Evolutionary conservation across 2,329 filamentous ascomycete species (phyloP), one percentile per base, ranked within the genome.

Genomic region (Alternaria atra): DNA sequence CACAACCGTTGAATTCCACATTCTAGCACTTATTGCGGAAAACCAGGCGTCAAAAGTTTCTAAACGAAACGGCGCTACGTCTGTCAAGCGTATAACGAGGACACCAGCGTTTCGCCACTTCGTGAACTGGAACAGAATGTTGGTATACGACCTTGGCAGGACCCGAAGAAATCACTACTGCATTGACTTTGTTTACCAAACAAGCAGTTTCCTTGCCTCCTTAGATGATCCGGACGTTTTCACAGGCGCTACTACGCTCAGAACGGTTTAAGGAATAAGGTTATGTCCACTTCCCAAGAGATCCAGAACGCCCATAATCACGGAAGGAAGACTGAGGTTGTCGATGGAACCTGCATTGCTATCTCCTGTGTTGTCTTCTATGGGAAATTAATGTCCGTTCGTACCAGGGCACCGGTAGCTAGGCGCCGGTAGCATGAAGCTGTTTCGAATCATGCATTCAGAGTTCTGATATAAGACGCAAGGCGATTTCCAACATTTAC

Each of bases 1-100:
- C 46, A 48, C 46, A 48, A 12, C 46, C 46, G 35, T 48, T 20
- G 12, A 48, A 48, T 6, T 34, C 30, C 46, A 25, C 30, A n/a
- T 35, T 25, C 17, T 35, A 35, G 13, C 30, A 48, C 46, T 25
- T 25, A 15, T 35, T 17, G 20, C 12, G 46, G 32, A 13, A 34
- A 23, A 25, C 12, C 23, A 34, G 46, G 46, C 46, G 46, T 48
- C 46, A 35, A 35, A 34, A 15, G 30, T 48, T 48, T 48, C 30
- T 35, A 48, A 48, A 48, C 46, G 46, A 48, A 48, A 48, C 46
- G 23, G 30, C 30, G 30, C 46, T 48, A 48, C 46, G 46, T 20
- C 46, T 34, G 17, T 48, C 46, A 48, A 48, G 46, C 46, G 20
- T 34, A n/a, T 6, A 20, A 25, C 46, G 35, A 25, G 30, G 30